Percentiles rank a stretch among this genome's conserved stretches.
phyloP scores from a whole-genome alignment of 2,329 filamentous ascomycete genomes.

The Arthrobotrys megalospora region DNA sequence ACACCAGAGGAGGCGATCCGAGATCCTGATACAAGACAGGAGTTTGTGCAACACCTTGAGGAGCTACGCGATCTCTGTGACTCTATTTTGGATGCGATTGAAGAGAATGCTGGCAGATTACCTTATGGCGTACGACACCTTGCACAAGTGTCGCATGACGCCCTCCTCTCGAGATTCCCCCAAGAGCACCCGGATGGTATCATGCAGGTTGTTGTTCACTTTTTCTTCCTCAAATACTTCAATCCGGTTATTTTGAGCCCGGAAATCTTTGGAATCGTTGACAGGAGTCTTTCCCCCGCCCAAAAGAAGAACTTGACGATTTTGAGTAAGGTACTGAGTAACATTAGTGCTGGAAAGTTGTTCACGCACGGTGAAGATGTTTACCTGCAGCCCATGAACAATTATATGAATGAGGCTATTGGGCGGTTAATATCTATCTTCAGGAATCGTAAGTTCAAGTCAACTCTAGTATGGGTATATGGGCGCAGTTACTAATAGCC shows the following conservation, averaged over 20 bases:
- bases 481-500: slow-evolving; percentile 66
- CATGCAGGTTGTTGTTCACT: slow-evolving; percentile 87
- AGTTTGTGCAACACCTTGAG: slow-evolving; percentile 94
- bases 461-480: neutral
- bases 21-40: slow-evolving; percentile 89
- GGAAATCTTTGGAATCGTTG: slow-evolving; percentile 92
- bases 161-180: slow-evolving; percentile 82
- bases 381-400: slow-evolving; percentile 94
- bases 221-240: slow-evolving; percentile 95
- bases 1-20: slow-evolving; percentile 94
- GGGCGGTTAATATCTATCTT: slow-evolving; percentile 80
- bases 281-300: slow-evolving; percentile 87
- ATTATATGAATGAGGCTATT: slow-evolving; percentile 87
- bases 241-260: slow-evolving; percentile 90
- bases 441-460: slow-evolving; percentile 50
- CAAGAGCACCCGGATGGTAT: slow-evolving; percentile 83
- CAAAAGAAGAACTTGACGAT: slow-evolving; percentile 94
- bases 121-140: slow-evolving; percentile 93
- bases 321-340: slow-evolving; percentile 90
- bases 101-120: slow-evolving; percentile 88
- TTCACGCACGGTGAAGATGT: slow-evolving; percentile 92
- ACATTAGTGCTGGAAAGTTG: slow-evolving; percentile 87
- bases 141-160: slow-evolving; percentile 86
- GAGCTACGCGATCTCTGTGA: slow-evolving; percentile 95
- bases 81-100: slow-evolving; percentile 85